Percentiles rank a stretch among this genome's conserved stretches.
These are phyloP conservation scores for Metarhizium brunneum DNA, from an alignment of 2,329 filamentous ascomycete genomes.

Conservation along the genomic window DNA sequence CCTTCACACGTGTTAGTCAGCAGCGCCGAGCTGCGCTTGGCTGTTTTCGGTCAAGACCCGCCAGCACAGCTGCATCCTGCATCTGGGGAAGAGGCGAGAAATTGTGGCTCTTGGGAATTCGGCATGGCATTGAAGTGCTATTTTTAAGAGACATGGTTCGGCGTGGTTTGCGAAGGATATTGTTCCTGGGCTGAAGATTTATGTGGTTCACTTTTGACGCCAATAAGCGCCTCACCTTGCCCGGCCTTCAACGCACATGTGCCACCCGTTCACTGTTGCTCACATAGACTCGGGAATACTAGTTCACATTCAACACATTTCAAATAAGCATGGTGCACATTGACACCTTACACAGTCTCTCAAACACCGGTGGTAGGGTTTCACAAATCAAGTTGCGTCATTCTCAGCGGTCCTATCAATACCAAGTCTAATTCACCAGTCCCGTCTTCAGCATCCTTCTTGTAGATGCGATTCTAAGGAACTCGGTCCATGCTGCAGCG, in stretches of 20 bases:
- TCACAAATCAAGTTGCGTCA: no score
- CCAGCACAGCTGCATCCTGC: neutral
- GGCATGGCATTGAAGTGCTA: neutral
- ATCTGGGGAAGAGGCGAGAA: conserved; percentile 5
- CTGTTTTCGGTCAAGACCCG: neutral
- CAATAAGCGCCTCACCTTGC: neutral
- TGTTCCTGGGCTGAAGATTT: neutral
- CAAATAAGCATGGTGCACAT: no score
- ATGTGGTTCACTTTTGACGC: neutral
- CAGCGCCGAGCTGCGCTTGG: neutral
- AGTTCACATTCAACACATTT: no score
- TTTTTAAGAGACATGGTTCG: neutral
- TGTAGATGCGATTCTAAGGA: no score
- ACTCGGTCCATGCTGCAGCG: no score
- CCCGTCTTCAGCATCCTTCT: no score
- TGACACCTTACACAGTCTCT: no score
- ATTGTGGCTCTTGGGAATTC: conserved; percentile 2
- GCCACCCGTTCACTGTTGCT: neutral
- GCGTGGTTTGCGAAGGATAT: neutral
- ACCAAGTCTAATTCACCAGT: no score
- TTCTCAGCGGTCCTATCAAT: no score
- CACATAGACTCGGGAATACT: no score
- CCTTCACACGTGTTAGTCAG: conserved; percentile 6
- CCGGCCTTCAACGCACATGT: neutral
- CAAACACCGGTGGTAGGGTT: no score